Evolutionary conservation across 2,329 filamentous ascomycete species (phyloP), one percentile per base, ranked within the genome.

Genomic region (Aspergillus sp.): DNA sequence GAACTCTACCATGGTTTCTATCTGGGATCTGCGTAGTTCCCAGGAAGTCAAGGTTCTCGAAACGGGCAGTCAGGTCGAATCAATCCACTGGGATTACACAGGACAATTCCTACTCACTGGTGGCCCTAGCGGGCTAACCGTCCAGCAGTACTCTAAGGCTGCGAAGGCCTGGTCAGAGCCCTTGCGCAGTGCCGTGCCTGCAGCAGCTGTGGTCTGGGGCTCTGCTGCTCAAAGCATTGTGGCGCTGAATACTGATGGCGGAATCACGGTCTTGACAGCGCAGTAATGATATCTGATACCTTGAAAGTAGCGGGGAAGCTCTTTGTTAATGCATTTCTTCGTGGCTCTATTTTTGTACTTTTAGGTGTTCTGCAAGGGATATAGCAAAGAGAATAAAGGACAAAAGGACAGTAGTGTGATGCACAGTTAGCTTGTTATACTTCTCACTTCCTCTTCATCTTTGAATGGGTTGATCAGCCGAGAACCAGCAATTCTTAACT

Each of bases 21-120:
- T 98, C 54, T 98, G 96, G 81, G 93, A 98, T 74, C 82, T 99
- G 60, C 88, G 95, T 66, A 97, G 96, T 77, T 87, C 89, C 17
- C 87, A 88, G 5, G 84, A 87, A 68, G 87, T 88, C 71, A 96
- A 96, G 82, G 85, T 89, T n/a, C 81, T 99, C 41, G 91, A 97
- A 63, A 88, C 89, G 46, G 93, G 92, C 56, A 88, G 86, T 61
- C 82, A 85, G n/a, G 86, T 96, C 48, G 84, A 89, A 60, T 86
- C 84, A 41, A 82, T 97, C 62, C 82, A 83, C 49, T 99, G 93
- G 93, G 95, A 99, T 71, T 97, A 96, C 79, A 95, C 90, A 6
- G 93, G 93, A 44, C 93, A 97, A 75, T 99, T 90, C 79, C 81
- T 99, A 53, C 90, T 93, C 24, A 89, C 89, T 12, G 90, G 86